These are phyloP conservation scores for Athelia psychrophila DNA, from an alignment of 1,284 basidiomycete genomes.

Conservation along the genomic window DNA sequence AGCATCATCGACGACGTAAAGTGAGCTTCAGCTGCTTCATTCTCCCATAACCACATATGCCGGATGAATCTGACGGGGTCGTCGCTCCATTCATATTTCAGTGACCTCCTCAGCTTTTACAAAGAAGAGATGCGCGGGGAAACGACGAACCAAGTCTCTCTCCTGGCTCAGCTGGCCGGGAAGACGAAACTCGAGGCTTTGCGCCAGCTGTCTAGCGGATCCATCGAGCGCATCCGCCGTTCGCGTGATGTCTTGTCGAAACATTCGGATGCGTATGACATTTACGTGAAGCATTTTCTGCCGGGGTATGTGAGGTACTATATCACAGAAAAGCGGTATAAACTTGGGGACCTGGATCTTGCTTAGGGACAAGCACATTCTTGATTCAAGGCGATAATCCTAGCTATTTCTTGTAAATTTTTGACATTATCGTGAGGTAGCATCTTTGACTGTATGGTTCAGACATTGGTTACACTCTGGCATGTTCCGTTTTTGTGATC, in stretches of 20 bases:
- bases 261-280: constrained; percentile 11
- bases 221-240: constrained; percentile 12
- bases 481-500: too few relatives aligned
- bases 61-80: too few relatives aligned
- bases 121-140: constrained; percentile 37
- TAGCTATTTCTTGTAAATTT: too few relatives aligned
- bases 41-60: not conserved
- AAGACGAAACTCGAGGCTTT: constrained; percentile 22
- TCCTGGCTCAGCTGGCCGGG: constrained; percentile 18
- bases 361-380: too few relatives aligned
- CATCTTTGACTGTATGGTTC: too few relatives aligned
- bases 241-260: constrained; percentile 15
- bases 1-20: constrained; percentile 28
- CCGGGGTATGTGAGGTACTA: constrained; percentile 21
- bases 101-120: constrained; percentile 40
- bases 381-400: too few relatives aligned
- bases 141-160: constrained; percentile 28
- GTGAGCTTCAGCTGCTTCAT: constrained; percentile 18
- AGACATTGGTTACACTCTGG: too few relatives aligned
- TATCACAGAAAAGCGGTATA: constrained; percentile 10
- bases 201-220: constrained; percentile 17
- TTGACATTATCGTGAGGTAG: too few relatives aligned
- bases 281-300: constrained; percentile 12
- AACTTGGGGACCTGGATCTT: not conserved
- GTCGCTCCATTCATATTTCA: constrained; percentile 9